Evolutionary conservation across 768 basidiomycete species (phyloP).

Genomic region (Russula dissimulans): DNA sequence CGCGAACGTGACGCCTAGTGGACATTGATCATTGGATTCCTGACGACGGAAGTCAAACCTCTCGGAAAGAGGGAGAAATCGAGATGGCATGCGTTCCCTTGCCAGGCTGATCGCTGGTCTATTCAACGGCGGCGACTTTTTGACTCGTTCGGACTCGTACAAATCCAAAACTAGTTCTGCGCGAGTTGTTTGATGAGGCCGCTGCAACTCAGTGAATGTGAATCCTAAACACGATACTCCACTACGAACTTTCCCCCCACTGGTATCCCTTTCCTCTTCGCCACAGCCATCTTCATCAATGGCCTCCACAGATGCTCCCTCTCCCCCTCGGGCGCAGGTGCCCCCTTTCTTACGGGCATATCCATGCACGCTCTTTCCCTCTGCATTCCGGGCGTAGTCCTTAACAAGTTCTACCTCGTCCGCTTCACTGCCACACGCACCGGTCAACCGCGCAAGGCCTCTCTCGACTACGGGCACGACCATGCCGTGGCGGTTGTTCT

Average conservation of each 20-base stretch:
- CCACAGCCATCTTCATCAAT: slow-evolving; percentile 52
- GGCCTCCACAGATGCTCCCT: slow-evolving; percentile 69
- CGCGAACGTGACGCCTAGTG: too few species aligned
- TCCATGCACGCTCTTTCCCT: slow-evolving; percentile 54
- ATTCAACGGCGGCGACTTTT: too few species aligned
- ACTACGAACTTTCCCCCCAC: slow-evolving; percentile 31
- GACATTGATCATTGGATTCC: too few species aligned
- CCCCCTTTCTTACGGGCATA: slow-evolving; percentile 73
- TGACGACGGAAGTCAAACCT: too few species aligned
- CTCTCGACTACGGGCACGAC: slow-evolving; percentile 75
- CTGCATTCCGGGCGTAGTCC: slow-evolving; percentile 49
- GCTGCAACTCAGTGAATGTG: too few species aligned
- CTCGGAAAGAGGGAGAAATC: too few species aligned
- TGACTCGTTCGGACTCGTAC: too few species aligned
- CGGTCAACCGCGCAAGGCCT: slow-evolving; percentile 64
- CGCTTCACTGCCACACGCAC: slow-evolving; percentile 84
- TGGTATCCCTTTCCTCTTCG: slow-evolving; percentile 39
- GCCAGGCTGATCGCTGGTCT: too few species aligned
- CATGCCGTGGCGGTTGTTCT: slow-evolving; percentile 73
- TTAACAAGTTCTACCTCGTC: slow-evolving; percentile 70
- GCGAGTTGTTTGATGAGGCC: too few species aligned
- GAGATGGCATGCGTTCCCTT: too few species aligned
- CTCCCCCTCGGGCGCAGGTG: slow-evolving; percentile 63
- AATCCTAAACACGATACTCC: too few species aligned
- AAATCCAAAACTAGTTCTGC: too few species aligned